Evolutionary conservation across 2,329 filamentous ascomycete species (phyloP).

Genomic region (Penicillium sp.): DNA sequence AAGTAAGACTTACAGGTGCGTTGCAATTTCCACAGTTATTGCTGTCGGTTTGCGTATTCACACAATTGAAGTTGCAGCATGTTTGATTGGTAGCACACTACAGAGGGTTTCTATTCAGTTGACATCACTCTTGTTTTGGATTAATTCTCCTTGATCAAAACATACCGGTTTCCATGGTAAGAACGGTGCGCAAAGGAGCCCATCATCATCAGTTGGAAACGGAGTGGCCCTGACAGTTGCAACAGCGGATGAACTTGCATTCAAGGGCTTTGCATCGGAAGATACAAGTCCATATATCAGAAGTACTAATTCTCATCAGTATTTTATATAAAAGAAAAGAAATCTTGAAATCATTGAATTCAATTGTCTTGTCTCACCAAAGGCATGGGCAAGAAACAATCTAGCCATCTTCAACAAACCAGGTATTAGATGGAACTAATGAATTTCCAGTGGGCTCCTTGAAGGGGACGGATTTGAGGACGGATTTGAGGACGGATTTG

Average conservation of each 20-base stretch:
- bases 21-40: conserved; percentile 13
- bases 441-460: not conserved
- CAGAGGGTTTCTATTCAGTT: not conserved
- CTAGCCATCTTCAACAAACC: conserved; percentile 7
- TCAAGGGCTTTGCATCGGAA: conserved; percentile 6
- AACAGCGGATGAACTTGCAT: conserved; percentile 1
- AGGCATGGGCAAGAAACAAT: not conserved
- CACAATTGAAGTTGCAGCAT: conserved; percentile 14
- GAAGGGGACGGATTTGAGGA: not conserved
- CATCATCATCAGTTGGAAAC: not conserved
- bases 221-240: not conserved
- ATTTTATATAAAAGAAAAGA: not conserved
- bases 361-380: not conserved
- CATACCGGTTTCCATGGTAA: conserved; percentile 11
- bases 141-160: not conserved
- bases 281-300: not conserved
- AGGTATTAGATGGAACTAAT: not conserved
- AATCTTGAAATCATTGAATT: not conserved
- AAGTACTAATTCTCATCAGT: not conserved
- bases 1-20: not conserved
- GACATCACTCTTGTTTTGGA: not conserved
- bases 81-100: conserved; percentile 9
- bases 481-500: not conserved
- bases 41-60: not conserved
- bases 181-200: conserved; percentile 6